These are phyloP conservation scores for Nigrospora sphaerica DNA, from an alignment of 2,329 filamentous ascomycete genomes.

Conservation along the genomic window DNA sequence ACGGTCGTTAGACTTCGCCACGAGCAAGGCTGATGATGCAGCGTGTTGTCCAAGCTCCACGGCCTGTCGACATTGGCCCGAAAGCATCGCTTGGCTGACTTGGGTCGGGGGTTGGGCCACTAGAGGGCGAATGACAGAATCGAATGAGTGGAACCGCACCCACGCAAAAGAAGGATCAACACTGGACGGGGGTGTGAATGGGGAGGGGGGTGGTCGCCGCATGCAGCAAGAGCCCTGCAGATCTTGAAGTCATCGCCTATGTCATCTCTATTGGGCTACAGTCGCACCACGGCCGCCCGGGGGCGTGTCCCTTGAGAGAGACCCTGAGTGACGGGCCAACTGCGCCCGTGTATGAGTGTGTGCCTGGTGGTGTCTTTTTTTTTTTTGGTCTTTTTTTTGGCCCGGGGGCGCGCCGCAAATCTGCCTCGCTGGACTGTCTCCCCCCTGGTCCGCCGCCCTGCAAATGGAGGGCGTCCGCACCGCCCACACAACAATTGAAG, in stretches of 20 bases:
- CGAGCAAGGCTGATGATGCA: constrained; percentile 22
- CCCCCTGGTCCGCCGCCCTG: too few species aligned
- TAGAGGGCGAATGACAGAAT: not conserved
- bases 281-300: too few species aligned
- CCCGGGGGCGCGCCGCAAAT: too few species aligned
- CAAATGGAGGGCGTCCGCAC: too few species aligned
- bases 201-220: too few species aligned
- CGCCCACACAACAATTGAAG: too few species aligned
- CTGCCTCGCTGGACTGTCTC: too few species aligned
- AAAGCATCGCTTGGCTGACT: constrained; percentile 7
- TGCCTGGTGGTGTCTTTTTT: too few species aligned
- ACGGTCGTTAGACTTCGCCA: constrained; percentile 16
- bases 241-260: constrained; percentile 25
- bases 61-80: constrained; percentile 5
- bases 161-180: not conserved
- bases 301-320: too few species aligned
- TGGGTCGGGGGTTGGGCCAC: constrained; percentile 2
- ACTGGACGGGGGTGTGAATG: not conserved
- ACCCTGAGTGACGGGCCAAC: too few species aligned
- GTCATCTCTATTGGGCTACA: constrained; percentile 19
- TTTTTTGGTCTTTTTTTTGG: too few species aligned
- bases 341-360: too few species aligned
- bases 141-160: not conserved
- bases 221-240: constrained; percentile 23
- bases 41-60: constrained; percentile 7